Evolutionary conservation across 1,284 basidiomycete species (phyloP), one percentile per base, ranked within the genome.

Genomic region (Amylostereum areolatum): DNA sequence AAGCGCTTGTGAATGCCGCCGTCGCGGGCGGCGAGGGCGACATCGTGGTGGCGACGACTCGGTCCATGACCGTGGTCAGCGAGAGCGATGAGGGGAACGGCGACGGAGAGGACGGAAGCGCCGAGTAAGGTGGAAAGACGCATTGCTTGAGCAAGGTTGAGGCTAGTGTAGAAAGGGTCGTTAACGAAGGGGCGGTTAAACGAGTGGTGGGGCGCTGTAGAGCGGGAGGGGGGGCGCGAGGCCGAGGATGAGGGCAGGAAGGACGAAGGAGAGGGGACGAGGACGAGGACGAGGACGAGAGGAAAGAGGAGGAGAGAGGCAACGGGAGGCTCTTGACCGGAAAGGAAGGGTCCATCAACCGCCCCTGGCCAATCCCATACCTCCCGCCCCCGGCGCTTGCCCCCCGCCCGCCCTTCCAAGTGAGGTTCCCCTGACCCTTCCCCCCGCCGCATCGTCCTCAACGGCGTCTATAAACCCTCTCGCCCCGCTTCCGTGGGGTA

Each of bases 191-290:
- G 66, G 27, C 49, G 51, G 8, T 61, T 62, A 18, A 67, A 12
- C 4, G 54, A 57, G 47, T 63, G 55, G 54, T 70, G 69, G 48
- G 62, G 64, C 31, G 62, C 65, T 25, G 54, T 57, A 43, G 46
- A 50, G 11, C 48, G 48, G 43, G 51, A 62, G 54, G 29, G 68
- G 62, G 43, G 65, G 58, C 3, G 59, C 55, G 31, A 67, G 53
- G 35, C 64, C 55, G 47, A 66, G 34, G 34, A 68, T 50, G 32
- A 62, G 47, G 40, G 60, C 41, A 27, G 52, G 49, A 50, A 66
- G 50, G 48, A 66, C 47, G 35, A 62, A 55, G 25, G 60, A 59
- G 46, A 18, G 18, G 18, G 18, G 18, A 18, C 18, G 18, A 18
- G 18, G 18, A 18, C 18, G 18, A 18, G 18, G 18, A 18, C 18